Percentiles rank a stretch among this genome's conserved stretches.
phyloP scores from a whole-genome alignment of 169 alveolate species.

The Plasmodium billcollinsi region DNA sequence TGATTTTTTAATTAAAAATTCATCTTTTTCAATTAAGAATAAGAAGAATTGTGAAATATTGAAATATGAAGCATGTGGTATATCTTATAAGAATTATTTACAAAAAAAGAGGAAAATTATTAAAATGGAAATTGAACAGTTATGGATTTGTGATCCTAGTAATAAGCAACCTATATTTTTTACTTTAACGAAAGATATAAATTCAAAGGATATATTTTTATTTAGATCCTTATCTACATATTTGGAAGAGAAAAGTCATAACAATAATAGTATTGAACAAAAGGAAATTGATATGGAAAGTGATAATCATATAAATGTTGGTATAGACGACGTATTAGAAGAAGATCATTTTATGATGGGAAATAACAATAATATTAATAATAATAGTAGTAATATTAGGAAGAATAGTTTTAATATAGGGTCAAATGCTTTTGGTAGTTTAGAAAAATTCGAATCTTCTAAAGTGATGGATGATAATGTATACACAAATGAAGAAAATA shows the following conservation, averaged over 20 bases:
- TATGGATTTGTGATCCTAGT: conserved; percentile 78
- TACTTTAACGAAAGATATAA: conserved; percentile 58
- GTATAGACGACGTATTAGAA: no score
- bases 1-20: conserved; percentile 72
- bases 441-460: conserved; percentile 45
- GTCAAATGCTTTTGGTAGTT: neutral
- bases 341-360: neutral
- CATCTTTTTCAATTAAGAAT: conserved; percentile 73
- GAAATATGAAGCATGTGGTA: conserved; percentile 77
- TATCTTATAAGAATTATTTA: conserved; percentile 66
- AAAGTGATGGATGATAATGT: conserved; percentile 18
- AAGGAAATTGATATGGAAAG: neutral
- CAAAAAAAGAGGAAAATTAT: conserved; percentile 69
- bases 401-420: no score
- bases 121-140: conserved; percentile 74
- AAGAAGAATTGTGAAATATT: conserved; percentile 42
- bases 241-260: conserved; percentile 47
- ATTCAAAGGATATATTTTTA: conserved; percentile 65
- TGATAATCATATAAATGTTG: neutral
- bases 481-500: neutral
- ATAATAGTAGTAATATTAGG: neutral
- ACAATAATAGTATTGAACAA: neutral
- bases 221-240: conserved; percentile 59
- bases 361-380: conserved; percentile 2
- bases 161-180: conserved; percentile 77